Percentiles rank a stretch among this genome's conserved stretches.
These are phyloP conservation scores for Schizothecium vesticola DNA, from an alignment of 495 filamentous ascomycete species.

Conservation along the genomic window DNA sequence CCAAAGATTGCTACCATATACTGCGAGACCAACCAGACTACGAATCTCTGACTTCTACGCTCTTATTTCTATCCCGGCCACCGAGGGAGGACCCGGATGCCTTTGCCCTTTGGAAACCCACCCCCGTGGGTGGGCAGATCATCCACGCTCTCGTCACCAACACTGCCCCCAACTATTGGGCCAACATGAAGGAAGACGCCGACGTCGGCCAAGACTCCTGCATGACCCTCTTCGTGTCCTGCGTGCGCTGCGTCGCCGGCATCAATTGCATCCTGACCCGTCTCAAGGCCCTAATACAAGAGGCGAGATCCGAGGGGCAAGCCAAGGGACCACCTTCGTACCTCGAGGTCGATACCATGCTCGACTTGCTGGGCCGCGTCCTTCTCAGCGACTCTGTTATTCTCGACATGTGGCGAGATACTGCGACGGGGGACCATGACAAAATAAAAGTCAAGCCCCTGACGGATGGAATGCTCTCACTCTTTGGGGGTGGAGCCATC, in stretches of 20 bases:
- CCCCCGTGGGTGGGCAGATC: constrained; percentile 62
- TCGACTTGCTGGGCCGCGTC: constrained; percentile 47
- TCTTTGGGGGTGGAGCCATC: constrained; percentile 67
- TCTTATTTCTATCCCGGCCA: constrained; percentile 49
- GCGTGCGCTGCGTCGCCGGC: constrained; percentile 66
- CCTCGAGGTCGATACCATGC: constrained; percentile 36
- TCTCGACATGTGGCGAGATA: constrained; percentile 44
- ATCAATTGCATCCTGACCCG: constrained; percentile 62
- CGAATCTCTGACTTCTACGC: constrained; percentile 46
- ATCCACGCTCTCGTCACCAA: constrained; percentile 61
- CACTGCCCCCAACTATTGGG: constrained; percentile 75
- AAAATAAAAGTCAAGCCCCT: constrained; percentile 17
- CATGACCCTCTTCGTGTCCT: constrained; percentile 51
- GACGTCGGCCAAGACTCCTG: constrained; percentile 19
- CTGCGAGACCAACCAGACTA: constrained; percentile 62
- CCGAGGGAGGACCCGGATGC: constrained; percentile 16
- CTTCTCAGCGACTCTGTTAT: constrained; percentile 53
- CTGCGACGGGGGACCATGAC: constrained; percentile 10
- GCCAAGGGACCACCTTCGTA: constrained; percentile 31
- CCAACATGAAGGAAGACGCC: constrained; percentile 46
- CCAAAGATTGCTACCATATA: constrained; percentile 55
- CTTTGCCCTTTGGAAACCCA: constrained; percentile 59
- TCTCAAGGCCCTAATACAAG: constrained; percentile 50
- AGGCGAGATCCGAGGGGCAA: constrained; percentile 29
- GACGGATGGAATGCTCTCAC: constrained; percentile 37